Base-by-base conservation (phyloP, 495 filamentous ascomycete genomes). In the Hyaloscypha finlandica region DNA sequence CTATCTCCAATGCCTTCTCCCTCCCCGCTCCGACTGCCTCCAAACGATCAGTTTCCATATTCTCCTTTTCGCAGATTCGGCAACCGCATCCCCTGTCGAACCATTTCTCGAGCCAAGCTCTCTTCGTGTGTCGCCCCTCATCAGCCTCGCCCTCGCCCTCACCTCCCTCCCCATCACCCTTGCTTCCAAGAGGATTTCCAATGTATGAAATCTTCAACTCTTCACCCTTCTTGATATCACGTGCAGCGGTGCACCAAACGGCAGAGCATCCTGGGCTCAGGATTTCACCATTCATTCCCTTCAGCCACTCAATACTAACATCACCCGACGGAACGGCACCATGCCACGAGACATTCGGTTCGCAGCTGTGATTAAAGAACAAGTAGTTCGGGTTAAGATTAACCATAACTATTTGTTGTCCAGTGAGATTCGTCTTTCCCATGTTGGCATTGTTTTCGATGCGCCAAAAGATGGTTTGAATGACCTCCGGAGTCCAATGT, bases 331-430 rank as follows among this genome's bases (percentile, higher is more conserved):
- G 42, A 8, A 60, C 19, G 0, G 67, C 48, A 19, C 56, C 52
- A 37, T 70, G 59, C 71, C 71, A 73, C n/a, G n/a, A 31, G 0
- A 70, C 59, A 29, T 73, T 73, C 1, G 65, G 65, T 16, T 59
- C 16, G 57, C 71, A 73, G 16, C 39, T 57, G 53, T 73, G 71
- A 58, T 73, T 73, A 35, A 73, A 66, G 53, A 73, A 73, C 0
- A 73, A 51, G 25, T 70, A 73, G 19, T 65, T 62, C 4, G 65
- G 61, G 53, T 64, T 70, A 19, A 73, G 25, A n/a, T 33, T 60
- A 12, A 68, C 59, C 9, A 61, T 59, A 11, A 29, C 2, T 12
- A 59, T 45, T 35, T 30, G 16, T 16, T 59, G 14, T 8, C 33
- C 25, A 4, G 29, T 53, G n/a, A 69, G 42, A 25, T 45, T 45